Conservation (phyloP, 2,329 filamentous ascomycete genomes). For the Apiospora phragmitis region DNA sequence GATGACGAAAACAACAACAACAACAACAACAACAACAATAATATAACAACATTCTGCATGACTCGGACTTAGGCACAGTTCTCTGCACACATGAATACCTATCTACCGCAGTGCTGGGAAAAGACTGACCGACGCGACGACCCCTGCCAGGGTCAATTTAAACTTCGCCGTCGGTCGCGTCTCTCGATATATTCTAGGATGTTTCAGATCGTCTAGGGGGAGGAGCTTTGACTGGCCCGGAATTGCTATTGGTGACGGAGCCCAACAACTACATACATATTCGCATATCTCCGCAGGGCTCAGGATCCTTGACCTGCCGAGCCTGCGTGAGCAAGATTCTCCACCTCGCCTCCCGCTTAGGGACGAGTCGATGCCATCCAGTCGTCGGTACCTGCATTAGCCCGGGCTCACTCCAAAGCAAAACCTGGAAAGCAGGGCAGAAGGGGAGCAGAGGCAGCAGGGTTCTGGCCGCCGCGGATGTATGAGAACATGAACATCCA, state of each 20-base stretch:
- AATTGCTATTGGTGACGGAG: background rate
- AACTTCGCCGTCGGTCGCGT: background rate
- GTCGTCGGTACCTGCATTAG: conserved; percentile 16
- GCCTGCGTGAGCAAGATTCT: conserved; percentile 11
- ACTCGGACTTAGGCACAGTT: background rate
- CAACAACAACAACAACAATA: background rate
- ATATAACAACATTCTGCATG: background rate
- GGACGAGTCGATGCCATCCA: background rate
- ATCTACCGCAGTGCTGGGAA: background rate
- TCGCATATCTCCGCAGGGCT: conserved; percentile 2
- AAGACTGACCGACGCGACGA: background rate
- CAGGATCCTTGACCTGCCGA: background rate
- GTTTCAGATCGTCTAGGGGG: background rate
- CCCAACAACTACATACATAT: background rate
- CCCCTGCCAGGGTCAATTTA: background rate
- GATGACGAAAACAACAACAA: background rate
- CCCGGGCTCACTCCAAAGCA: conserved; percentile 2
- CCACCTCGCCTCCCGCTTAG: conserved; percentile 14
- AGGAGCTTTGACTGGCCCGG: background rate
- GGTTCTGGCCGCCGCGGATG: background rate
- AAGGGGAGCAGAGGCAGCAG: background rate
- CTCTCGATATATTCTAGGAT: conserved; percentile 3
- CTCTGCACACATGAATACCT: background rate
- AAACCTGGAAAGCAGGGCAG: background rate
- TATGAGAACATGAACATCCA: background rate